phyloP scores from a whole-genome alignment of 257 asterid genomes.

The Nyctanthes arbortristis region DNA sequence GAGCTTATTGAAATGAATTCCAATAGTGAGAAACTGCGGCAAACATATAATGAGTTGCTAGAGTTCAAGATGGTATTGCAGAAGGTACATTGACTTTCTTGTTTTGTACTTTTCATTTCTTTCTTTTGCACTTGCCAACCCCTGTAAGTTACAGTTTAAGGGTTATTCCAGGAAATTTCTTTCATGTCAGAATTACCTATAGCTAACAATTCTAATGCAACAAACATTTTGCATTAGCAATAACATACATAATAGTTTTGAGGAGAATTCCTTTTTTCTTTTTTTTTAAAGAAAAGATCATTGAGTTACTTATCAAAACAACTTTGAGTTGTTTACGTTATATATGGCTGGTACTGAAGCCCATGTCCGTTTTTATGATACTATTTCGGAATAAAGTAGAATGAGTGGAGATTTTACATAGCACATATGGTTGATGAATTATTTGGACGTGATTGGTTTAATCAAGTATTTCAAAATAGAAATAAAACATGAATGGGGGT shows the following conservation, averaged over 20 bases:
- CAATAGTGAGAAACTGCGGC: constrained; percentile 82
- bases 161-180: not conserved
- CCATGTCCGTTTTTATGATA: too few relatives aligned
- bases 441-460: too few relatives aligned
- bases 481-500: too few relatives aligned
- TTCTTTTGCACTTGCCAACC: not conserved
- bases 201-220: not conserved
- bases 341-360: not conserved
- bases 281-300: not conserved
- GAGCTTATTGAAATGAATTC: constrained; percentile 93
- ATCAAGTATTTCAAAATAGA: too few relatives aligned
- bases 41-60: constrained; percentile 85
- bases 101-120: not conserved
- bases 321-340: not conserved
- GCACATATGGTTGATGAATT: too few relatives aligned
- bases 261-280: too few relatives aligned
- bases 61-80: constrained; percentile 97
- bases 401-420: too few relatives aligned
- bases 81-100: constrained; percentile 58
- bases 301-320: not conserved
- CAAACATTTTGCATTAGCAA: too few relatives aligned
- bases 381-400: too few relatives aligned
- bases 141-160: not conserved
- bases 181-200: not conserved
- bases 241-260: too few relatives aligned